Percentiles rank a stretch among this genome's conserved stretches.
Conservation (phyloP, 257 asterid genomes). For the Scutellaria barbata region DNA sequence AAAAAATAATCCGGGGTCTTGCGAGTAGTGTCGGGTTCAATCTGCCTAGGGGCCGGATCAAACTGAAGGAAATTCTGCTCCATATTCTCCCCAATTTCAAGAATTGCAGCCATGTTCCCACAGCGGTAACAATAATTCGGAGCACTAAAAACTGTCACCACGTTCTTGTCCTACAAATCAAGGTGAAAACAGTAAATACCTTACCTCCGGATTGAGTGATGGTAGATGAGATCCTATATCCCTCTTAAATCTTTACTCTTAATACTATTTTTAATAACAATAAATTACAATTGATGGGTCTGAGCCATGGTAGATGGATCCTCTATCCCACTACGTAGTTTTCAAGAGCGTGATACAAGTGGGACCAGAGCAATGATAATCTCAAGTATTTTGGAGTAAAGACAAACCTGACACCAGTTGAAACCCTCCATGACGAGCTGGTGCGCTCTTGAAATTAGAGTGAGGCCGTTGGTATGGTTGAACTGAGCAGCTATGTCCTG, state of each 20-base stretch:
- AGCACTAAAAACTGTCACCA: slow-evolving; percentile 94
- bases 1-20: slow-evolving; percentile 97
- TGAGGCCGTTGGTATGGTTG: slow-evolving; percentile 96
- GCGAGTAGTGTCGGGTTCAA: slow-evolving; percentile 94
- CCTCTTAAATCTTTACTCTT: not conserved
- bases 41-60: slow-evolving; percentile 99
- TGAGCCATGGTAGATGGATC: no score
- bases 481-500: slow-evolving; percentile 96
- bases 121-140: slow-evolving; percentile 98
- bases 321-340: not conserved
- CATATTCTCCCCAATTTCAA: slow-evolving; percentile 96
- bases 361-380: not conserved
- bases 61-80: slow-evolving; percentile 97
- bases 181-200: not conserved
- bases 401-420: slow-evolving; percentile 98
- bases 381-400: slow-evolving; percentile 5
- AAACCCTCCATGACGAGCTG: slow-evolving; percentile 99
- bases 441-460: slow-evolving; percentile 96
- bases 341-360: not conserved
- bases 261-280: not conserved
- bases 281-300: no score
- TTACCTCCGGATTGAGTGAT: not conserved
- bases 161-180: slow-evolving; percentile 82
- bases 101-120: slow-evolving; percentile 99
- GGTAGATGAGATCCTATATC: slow-evolving; percentile 1